A percentile compares a stretch with the other conserved stretches of the same genome.
These are phyloP conservation scores for Talaromyces adpressus DNA, from an alignment of 495 filamentous ascomycete genomes.

Conservation along the genomic window DNA sequence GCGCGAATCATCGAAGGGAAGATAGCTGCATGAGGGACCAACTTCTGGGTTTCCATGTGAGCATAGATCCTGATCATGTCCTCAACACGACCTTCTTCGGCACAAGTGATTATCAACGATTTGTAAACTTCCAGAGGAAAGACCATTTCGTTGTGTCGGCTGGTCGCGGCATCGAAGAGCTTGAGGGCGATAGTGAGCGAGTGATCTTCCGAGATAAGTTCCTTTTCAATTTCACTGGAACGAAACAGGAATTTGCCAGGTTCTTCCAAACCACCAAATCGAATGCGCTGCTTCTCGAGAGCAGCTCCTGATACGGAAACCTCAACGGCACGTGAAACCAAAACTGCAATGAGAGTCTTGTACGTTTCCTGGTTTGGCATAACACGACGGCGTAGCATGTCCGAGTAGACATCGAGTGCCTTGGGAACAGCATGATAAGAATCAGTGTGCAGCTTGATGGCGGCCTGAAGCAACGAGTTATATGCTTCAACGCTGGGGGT, in stretches of 20 bases:
- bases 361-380: slow-evolving; percentile 78
- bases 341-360: slow-evolving; percentile 71
- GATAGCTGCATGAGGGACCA: slow-evolving; percentile 67
- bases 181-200: slow-evolving; percentile 76
- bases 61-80: slow-evolving; percentile 86
- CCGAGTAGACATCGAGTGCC: slow-evolving; percentile 88
- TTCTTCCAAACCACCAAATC: slow-evolving; percentile 82
- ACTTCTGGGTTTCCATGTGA: slow-evolving; percentile 75
- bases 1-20: slow-evolving; percentile 90
- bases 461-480: slow-evolving; percentile 80
- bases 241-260: slow-evolving; percentile 83
- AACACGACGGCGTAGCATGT: slow-evolving; percentile 86
- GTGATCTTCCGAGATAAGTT: slow-evolving; percentile 77
- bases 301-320: slow-evolving; percentile 58
- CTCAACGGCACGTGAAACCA: slow-evolving; percentile 72
- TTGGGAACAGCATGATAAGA: slow-evolving; percentile 77
- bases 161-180: slow-evolving; percentile 69
- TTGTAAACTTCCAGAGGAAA: slow-evolving; percentile 73
- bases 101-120: slow-evolving; percentile 76
- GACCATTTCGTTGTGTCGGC: slow-evolving; percentile 40
- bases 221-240: slow-evolving; percentile 75
- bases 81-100: slow-evolving; percentile 64
- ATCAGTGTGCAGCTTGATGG: slow-evolving; percentile 61
- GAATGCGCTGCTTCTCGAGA: slow-evolving; percentile 66
- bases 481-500: slow-evolving; percentile 77